These are phyloP conservation scores for Castanea mollissima DNA, from an alignment of 306 rosid species.

Conservation along the genomic window DNA sequence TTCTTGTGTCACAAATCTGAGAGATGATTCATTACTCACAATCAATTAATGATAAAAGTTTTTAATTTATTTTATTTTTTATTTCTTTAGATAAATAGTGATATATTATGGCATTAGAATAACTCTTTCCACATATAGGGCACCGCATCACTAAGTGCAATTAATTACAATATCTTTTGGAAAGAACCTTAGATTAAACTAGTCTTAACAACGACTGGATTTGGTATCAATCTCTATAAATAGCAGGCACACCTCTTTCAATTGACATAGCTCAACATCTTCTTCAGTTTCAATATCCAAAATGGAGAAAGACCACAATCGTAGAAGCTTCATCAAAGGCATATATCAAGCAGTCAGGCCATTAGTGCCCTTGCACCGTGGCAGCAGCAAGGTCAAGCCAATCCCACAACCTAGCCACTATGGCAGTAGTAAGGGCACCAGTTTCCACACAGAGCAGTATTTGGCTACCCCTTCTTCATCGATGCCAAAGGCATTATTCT, in stretches of 20 bases:
- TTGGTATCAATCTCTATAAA: background rate
- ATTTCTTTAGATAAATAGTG: too few relatives aligned
- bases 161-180: background rate
- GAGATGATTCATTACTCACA: too few relatives aligned
- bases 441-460: background rate
- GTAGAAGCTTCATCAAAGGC: constrained; percentile 25
- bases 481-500: background rate
- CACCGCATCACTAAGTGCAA: background rate
- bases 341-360: constrained; percentile 16
- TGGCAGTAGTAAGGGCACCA: background rate
- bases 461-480: background rate
- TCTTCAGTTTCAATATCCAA: background rate
- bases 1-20: too few relatives aligned
- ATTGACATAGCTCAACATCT: background rate
- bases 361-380: background rate
- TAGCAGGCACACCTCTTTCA: background rate
- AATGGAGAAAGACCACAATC: constrained; percentile 25
- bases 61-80: too few relatives aligned
- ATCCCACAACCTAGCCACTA: background rate
- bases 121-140: too few relatives aligned
- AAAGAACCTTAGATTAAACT: background rate
- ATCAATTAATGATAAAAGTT: too few relatives aligned
- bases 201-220: too few relatives aligned
- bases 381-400: constrained; percentile 15
- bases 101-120: too few relatives aligned